These are phyloP conservation scores for Aristolochia californica DNA, from an alignment of 164 flowering plant species.

Conservation along the genomic window DNA sequence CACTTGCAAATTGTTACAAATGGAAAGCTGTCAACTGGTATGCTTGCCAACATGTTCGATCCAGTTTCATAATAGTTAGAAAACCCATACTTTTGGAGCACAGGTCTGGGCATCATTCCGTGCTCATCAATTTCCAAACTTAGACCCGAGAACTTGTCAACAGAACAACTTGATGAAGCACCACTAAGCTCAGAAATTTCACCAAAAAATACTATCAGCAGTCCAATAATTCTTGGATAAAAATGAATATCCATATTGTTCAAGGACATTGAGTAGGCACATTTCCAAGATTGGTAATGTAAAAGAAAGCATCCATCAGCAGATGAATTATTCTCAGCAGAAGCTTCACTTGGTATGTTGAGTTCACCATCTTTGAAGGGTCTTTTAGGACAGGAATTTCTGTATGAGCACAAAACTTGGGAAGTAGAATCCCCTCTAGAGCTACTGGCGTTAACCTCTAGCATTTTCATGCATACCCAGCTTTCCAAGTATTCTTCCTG, in stretches of 20 bases:
- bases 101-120: conserved; percentile 12
- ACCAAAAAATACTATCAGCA: conserved; percentile 35
- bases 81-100: conserved; percentile 45
- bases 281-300: conserved; percentile 30
- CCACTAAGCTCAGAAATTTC: conserved; percentile 20
- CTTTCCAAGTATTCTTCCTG: conserved; percentile 17
- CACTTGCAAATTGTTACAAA: conserved; percentile 39
- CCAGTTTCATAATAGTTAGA: conserved; percentile 45
- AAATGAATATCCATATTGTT: conserved; percentile 62
- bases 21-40: conserved; percentile 58
- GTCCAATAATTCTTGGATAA: conserved; percentile 46
- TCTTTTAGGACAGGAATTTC: conserved; percentile 15
- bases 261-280: conserved; percentile 22
- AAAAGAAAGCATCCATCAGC: conserved; percentile 37
- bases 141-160: conserved; percentile 11
- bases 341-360: conserved; percentile 6
- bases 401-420: conserved; percentile 32
- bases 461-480: conserved; percentile 25
- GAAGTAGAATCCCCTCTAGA: conserved; percentile 13
- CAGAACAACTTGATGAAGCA: conserved; percentile 9
- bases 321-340: conserved; percentile 13
- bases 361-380: conserved; percentile 10
- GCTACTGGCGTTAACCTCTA: conserved; percentile 22
- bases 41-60: conserved; percentile 21
- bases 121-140: conserved; percentile 5